These are phyloP conservation scores for Ustulina deusta DNA, from an alignment of 2,329 filamentous ascomycete genomes.

Conservation along the genomic window DNA sequence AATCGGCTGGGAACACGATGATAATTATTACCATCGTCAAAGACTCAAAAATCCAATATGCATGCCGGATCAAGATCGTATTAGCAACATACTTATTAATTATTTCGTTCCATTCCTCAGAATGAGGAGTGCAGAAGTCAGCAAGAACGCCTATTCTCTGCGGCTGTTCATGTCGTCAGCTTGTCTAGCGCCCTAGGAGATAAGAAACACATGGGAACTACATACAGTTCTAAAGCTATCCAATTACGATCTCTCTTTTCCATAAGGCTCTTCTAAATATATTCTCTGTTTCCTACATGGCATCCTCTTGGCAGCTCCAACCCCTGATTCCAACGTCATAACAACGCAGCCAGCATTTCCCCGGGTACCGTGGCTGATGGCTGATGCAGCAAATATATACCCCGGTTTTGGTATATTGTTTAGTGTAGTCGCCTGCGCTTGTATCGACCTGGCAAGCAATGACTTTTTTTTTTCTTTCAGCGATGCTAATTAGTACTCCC, in stretches of 20 bases:
- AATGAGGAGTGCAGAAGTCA: too few relatives aligned
- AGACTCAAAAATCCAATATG: not conserved
- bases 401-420: not conserved
- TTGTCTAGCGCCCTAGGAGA: not conserved
- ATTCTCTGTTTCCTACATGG: not conserved
- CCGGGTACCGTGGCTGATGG: not conserved
- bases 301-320: not conserved
- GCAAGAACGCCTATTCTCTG: too few relatives aligned
- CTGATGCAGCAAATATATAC: not conserved
- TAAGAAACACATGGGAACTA: constrained; percentile 4
- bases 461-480: too few relatives aligned
- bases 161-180: not conserved
- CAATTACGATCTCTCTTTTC: not conserved
- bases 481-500: not conserved
- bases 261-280: constrained; percentile 9
- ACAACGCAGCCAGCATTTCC: not conserved
- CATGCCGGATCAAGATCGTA: not conserved
- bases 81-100: too few relatives aligned
- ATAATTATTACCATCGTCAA: not conserved
- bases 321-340: constrained; percentile 1
- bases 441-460: too few relatives aligned
- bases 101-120: not conserved
- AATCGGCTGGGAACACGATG: not conserved
- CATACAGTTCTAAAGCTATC: not conserved
- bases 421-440: too few relatives aligned